Evolutionary conservation across 1,284 basidiomycete species (phyloP).

Genomic region (Cryptococcus sp.): DNA sequence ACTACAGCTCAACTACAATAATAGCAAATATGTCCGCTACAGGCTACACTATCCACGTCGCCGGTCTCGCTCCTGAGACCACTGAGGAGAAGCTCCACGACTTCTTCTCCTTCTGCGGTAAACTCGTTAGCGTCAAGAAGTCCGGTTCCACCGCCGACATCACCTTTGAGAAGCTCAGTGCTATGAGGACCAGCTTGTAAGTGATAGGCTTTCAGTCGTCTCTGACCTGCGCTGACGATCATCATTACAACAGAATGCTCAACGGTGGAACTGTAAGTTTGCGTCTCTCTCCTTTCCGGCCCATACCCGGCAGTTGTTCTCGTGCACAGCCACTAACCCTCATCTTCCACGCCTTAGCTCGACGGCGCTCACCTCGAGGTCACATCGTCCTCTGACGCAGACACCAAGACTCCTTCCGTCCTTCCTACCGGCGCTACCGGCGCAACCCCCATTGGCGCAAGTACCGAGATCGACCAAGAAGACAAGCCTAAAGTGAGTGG

Average conservation of each 20-base stretch:
- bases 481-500: conserved; percentile 54
- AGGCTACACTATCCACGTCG: conserved; percentile 49
- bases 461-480: conserved; percentile 49
- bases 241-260: conserved; percentile 34
- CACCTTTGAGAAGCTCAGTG: conserved; percentile 53
- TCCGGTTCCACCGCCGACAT: conserved; percentile 50
- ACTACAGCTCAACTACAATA: neutral
- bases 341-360: conserved; percentile 36
- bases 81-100: conserved; percentile 53
- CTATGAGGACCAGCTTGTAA: conserved; percentile 52
- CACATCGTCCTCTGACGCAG: conserved; percentile 43
- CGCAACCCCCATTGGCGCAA: conserved; percentile 44
- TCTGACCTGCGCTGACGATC: neutral
- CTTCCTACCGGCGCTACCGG: conserved; percentile 41
- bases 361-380: conserved; percentile 55
- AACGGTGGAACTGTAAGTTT: conserved; percentile 53
- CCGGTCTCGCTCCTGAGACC: conserved; percentile 52
- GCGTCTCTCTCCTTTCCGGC: too few relatives aligned
- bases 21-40: neutral
- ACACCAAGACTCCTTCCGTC: conserved; percentile 38
- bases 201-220: conserved; percentile 6
- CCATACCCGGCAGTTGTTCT: too few relatives aligned
- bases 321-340: neutral
- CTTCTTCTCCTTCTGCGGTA: conserved; percentile 54
- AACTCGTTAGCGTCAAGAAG: conserved; percentile 51